A percentile compares a stretch with the other conserved stretches of the same genome.
These are phyloP conservation scores for Candida arabinofermentans DNA, from an alignment of 805 yeast genomes.

Conservation along the genomic window DNA sequence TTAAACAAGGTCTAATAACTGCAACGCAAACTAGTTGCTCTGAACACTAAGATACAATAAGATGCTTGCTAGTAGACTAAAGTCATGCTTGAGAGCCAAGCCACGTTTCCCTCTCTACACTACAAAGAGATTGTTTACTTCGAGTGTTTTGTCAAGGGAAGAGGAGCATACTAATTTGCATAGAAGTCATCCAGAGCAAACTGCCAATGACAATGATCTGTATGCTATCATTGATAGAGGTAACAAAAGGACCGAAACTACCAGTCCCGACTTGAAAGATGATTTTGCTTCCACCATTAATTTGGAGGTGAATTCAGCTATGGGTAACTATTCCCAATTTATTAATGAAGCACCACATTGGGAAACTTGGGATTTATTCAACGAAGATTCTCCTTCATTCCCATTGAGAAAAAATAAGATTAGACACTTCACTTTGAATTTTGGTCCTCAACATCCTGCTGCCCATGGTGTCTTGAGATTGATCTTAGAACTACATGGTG, in stretches of 20 bases:
- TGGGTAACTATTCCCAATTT: conserved; percentile 37
- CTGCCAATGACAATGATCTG: conserved; percentile 28
- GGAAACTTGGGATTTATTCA: conserved; percentile 34
- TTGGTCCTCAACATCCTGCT: conserved; percentile 94
- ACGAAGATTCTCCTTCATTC: conserved; percentile 35
- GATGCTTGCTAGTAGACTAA: neutral
- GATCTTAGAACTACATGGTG: conserved; percentile 83
- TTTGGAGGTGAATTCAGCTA: conserved; percentile 36
- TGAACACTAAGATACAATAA: no score
- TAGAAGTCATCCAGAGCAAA: conserved; percentile 15
- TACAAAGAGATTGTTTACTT: neutral
- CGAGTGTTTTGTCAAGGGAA: neutral
- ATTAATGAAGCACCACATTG: conserved; percentile 29
- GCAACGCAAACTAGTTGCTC: no score
- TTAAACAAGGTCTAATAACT: no score
- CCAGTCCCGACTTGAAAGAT: conserved; percentile 16
- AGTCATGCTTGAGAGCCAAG: neutral
- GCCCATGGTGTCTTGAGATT: conserved; percentile 90
- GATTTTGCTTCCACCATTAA: conserved; percentile 23
- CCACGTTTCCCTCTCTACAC: no score
- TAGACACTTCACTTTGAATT: conserved; percentile 85
- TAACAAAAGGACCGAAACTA: conserved; percentile 21
- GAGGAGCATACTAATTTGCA: neutral
- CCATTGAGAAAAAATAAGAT: conserved; percentile 45
- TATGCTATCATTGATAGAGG: conserved; percentile 30